phyloP scores from a whole-genome alignment of 148 eudicot genomes.

The Rhododendron ovatum region DNA sequence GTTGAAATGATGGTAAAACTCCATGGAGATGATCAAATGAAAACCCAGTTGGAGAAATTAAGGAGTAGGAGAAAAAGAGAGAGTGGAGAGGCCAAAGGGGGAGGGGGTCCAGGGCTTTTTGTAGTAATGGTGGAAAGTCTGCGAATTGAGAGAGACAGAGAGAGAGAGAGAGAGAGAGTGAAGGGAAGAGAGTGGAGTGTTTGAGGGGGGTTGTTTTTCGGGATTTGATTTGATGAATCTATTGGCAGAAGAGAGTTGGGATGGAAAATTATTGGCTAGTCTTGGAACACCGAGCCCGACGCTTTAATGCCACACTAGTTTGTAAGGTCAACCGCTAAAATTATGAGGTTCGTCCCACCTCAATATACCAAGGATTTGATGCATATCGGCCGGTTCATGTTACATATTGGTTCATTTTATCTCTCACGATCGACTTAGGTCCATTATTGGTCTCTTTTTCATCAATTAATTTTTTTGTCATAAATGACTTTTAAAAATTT shows the following conservation, averaged over 20 bases:
- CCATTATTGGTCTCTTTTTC: too few relatives aligned
- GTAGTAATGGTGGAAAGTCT: not conserved
- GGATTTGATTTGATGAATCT: conserved; percentile 29
- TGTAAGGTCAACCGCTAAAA: too few relatives aligned
- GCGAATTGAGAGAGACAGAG: not conserved
- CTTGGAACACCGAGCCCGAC: not conserved
- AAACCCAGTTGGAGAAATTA: not conserved
- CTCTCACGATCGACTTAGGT: too few relatives aligned
- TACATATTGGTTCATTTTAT: too few relatives aligned
- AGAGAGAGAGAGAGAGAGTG: not conserved
- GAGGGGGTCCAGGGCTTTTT: not conserved
- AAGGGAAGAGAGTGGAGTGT: not conserved
- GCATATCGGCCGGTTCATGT: too few relatives aligned
- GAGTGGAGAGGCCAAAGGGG: not conserved
- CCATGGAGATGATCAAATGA: not conserved
- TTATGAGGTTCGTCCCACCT: too few relatives aligned
- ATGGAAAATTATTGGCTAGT: not conserved
- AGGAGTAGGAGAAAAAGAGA: not conserved
- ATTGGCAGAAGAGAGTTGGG: not conserved
- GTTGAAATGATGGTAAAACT: not conserved
- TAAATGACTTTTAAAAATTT: too few relatives aligned
- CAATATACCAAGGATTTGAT: too few relatives aligned
- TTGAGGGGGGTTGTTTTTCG: not conserved
- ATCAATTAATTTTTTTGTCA: too few relatives aligned
- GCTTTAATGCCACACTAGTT: too few relatives aligned